Percentiles rank a stretch among this genome's conserved stretches.
Conservation (phyloP, 495 filamentous ascomycete genomes). For the Aspergillus homomorphus region DNA sequence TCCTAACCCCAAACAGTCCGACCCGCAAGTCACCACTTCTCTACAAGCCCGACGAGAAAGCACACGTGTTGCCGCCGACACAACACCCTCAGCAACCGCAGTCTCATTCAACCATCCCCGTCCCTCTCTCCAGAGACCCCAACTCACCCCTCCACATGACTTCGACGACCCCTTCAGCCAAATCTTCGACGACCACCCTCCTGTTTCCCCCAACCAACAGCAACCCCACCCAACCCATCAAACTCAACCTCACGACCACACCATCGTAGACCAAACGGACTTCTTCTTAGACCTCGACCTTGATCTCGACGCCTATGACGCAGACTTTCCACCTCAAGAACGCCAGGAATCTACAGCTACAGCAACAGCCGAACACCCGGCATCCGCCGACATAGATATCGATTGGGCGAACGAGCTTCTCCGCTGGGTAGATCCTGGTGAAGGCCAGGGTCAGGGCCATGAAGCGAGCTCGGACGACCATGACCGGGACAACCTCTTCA, state of each 20-base stretch:
- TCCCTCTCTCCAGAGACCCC: slow-evolving; percentile 7
- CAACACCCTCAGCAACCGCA: slow-evolving; percentile 10
- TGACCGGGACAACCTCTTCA: slow-evolving; percentile 27
- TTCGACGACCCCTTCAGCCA: slow-evolving; percentile 29
- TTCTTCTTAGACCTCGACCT: slow-evolving; percentile 14
- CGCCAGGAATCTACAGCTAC: background rate
- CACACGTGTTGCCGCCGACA: background rate
- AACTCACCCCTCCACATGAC: slow-evolving; percentile 26
- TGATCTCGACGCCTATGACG: slow-evolving; percentile 30
- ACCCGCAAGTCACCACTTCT: background rate
- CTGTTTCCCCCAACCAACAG: background rate
- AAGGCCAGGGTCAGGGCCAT: slow-evolving; percentile 6
- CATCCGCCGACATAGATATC: slow-evolving; percentile 22
- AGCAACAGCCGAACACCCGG: slow-evolving; percentile 1
- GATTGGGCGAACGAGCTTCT: slow-evolving; percentile 41
- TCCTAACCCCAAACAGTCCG: background rate
- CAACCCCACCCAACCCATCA: background rate
- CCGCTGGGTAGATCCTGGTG: slow-evolving; percentile 22
- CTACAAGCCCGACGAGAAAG: background rate
- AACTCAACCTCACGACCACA: slow-evolving; percentile 25
- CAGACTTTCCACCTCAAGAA: slow-evolving; percentile 14
- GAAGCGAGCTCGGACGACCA: background rate
- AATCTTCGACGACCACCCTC: slow-evolving; percentile 3
- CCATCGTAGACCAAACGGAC: background rate
- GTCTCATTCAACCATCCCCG: slow-evolving; percentile 8